phyloP scores from a whole-genome alignment of 345 rosid species.

The Syzygium aromaticum region DNA sequence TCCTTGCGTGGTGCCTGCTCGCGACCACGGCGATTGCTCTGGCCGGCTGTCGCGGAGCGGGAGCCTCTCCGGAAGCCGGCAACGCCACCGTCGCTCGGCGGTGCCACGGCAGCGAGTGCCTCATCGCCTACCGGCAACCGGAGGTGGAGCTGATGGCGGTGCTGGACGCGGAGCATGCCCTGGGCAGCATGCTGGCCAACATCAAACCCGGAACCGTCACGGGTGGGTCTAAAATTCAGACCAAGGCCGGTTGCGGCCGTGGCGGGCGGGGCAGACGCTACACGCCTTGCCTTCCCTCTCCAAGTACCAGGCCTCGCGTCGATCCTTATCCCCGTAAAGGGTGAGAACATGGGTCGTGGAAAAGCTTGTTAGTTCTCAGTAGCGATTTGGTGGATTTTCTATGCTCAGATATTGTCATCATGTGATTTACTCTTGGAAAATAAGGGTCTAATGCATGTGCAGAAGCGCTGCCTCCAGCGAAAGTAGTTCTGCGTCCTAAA shows the following conservation, averaged over 20 bases:
- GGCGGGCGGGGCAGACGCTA: no score
- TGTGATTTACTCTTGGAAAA: not conserved
- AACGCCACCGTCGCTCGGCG: not conserved
- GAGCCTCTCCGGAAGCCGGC: not conserved
- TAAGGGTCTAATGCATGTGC: not conserved
- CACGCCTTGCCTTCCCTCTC: not conserved
- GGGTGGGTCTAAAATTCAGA: accelerated
- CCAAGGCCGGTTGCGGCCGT: no score
- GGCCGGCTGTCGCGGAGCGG: accelerated
- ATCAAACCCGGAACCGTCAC: accelerated
- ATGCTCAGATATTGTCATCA: not conserved
- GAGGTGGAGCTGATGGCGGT: not conserved
- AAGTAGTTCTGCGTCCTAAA: no score
- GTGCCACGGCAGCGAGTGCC: not conserved
- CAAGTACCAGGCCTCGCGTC: no score
- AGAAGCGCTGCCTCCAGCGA: not conserved
- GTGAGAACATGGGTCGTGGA: not conserved
- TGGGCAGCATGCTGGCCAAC: not conserved
- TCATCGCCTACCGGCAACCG: not conserved
- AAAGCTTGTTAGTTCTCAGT: not conserved
- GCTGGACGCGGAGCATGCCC: not conserved
- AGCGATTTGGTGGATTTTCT: not conserved
- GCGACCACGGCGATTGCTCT: not conserved
- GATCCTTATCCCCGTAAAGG: no score
- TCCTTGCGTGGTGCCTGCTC: not conserved